Evolutionary conservation across 345 rosid genomes (phyloP), one percentile per base, ranked within the genome.

Genomic region (Kandelia obovata): DNA sequence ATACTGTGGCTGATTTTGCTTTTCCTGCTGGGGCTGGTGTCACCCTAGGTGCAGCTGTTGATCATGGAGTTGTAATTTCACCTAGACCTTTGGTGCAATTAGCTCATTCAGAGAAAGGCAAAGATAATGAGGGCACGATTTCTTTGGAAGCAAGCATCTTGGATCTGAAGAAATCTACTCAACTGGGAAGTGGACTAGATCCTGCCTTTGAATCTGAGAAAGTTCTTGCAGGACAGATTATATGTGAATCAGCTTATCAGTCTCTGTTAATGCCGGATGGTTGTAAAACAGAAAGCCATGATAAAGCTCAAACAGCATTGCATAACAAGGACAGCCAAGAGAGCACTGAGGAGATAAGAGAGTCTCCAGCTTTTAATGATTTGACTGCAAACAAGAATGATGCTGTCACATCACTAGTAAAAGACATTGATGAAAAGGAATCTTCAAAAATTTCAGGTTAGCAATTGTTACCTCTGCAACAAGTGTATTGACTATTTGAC

Each of bases 361-460:
- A 43, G 47, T 66, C 67, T 68, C 49, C 74, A 66, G 63, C 43
- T 56, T 61, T 73, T 67, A 66, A 52, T 62, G 88, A 65, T 55
- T 80, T 83, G 65, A 65, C 61, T 39, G 69, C 65, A 62, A 77
- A 68, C 19, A 71, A 61, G 68, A 73, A 67, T 75, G 78, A 75
- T 63, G 80, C 58, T 60, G 72, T 70, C 67, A 70, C 65, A 74
- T 77, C 56, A 56, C 46, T 68, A 26, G 65, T 58, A 30, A 68
- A 81, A 75, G 84, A 71, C 76, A 80, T 62, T 69, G 32, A 68
- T 66, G 82, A 67, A 57, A 66, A 69, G 64, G 75, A 68, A 67
- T 68, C 69, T 31, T 65, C 67, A 46, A 69, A 71, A 16, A 73
- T 58, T 66, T 70, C 84, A 75, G 97, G 92, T 91, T 76, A 79